phyloP scores from a whole-genome alignment of 2,329 filamentous ascomycete genomes.

The Dryadomyces sulphureus region DNA sequence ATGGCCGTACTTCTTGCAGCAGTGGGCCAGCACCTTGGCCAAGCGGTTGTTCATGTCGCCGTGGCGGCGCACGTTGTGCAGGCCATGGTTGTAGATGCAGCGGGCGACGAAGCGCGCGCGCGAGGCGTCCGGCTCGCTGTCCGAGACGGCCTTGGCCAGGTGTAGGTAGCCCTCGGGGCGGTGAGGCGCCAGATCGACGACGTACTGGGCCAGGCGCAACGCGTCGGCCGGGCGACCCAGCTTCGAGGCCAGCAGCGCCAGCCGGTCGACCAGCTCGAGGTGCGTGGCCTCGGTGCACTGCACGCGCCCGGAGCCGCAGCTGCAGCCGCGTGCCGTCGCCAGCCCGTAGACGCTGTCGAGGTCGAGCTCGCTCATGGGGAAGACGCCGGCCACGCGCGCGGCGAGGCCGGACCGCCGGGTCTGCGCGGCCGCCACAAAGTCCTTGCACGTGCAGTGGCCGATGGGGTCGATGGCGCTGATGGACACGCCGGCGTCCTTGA shows the following conservation, averaged over 20 bases:
- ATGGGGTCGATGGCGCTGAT: slow-evolving; percentile 6
- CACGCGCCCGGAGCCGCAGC: slow-evolving; percentile 8
- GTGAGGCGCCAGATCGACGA: slow-evolving; percentile 7
- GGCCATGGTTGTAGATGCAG: slow-evolving; percentile 10
- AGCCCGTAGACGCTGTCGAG: slow-evolving; percentile 5
- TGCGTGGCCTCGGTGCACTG: slow-evolving; percentile 6
- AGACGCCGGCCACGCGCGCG: neutral
- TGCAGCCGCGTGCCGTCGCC: slow-evolving; percentile 2
- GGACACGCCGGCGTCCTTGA: slow-evolving; percentile 4
- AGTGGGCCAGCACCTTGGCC: slow-evolving; percentile 1
- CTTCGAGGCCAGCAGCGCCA: neutral
- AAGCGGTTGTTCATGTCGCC: neutral
- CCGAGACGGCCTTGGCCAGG: slow-evolving; percentile 3
- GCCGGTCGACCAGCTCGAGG: slow-evolving; percentile 3
- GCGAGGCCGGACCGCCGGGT: neutral
- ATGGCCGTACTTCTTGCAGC: slow-evolving; percentile 4
- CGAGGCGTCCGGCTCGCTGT: neutral
- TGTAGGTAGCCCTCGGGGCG: slow-evolving; percentile 9
- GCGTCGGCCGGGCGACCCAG: neutral
- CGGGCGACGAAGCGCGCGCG: slow-evolving; percentile 5
- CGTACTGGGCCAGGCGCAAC: slow-evolving; percentile 2
- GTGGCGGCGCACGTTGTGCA: slow-evolving; percentile 6
- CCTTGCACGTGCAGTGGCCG: slow-evolving; percentile 8
- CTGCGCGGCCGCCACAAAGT: slow-evolving; percentile 9
- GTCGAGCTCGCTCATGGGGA: slow-evolving; percentile 7